A percentile compares a stretch with the other conserved stretches of the same genome.
These are phyloP conservation scores for Yamadazyma paraphyllophila DNA, from an alignment of 805 yeast species.

Conservation along the genomic window DNA sequence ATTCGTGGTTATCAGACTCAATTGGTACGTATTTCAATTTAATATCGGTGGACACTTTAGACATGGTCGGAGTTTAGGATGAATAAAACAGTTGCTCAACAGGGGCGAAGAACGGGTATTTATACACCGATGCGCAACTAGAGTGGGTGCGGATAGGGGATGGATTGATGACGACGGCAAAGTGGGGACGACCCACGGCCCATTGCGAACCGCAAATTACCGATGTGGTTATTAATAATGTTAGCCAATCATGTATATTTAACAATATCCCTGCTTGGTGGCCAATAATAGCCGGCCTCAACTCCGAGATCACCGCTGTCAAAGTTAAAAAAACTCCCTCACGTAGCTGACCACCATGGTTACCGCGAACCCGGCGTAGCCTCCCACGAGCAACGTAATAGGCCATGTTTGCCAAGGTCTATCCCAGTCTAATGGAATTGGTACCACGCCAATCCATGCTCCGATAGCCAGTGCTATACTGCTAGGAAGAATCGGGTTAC, in stretches of 20 bases:
- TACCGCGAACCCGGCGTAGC: constrained; percentile 73
- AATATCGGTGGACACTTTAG: constrained; percentile 34
- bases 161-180: not conserved
- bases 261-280: too few species aligned
- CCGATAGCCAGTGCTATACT: constrained; percentile 48
- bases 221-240: not conserved
- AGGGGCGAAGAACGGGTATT: not conserved
- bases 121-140: not conserved
- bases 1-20: constrained; percentile 29
- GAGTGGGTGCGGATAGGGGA: not conserved
- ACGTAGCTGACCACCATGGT: too few species aligned
- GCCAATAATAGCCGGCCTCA: not conserved
- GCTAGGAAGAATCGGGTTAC: constrained; percentile 27
- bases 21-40: constrained; percentile 43
- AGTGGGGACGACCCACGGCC: not conserved
- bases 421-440: constrained; percentile 97
- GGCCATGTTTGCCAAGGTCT: constrained; percentile 98
- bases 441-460: constrained; percentile 90
- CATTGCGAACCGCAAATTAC: not conserved
- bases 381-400: constrained; percentile 77
- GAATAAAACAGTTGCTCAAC: not conserved
- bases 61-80: constrained; percentile 1
- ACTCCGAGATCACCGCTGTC: not conserved
- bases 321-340: not conserved
- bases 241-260: not conserved